Evolutionary conservation across 306 rosid genomes (phyloP).

Genomic region (Cucurbita argyrosperma): DNA sequence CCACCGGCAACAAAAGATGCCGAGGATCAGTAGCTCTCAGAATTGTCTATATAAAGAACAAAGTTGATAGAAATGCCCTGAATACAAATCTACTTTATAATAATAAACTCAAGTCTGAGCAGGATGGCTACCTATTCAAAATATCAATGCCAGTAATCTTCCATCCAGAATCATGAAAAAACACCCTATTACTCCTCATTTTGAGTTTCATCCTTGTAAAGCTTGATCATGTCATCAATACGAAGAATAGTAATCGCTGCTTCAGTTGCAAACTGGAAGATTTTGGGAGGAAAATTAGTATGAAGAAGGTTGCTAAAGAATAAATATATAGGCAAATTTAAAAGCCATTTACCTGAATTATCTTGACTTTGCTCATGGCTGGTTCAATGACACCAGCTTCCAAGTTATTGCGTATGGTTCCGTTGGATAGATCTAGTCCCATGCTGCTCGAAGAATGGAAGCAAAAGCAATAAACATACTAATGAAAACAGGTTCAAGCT

Average conservation of each 20-base stretch:
- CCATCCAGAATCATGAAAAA: neutral
- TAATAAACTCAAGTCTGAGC: neutral
- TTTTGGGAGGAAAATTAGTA: neutral
- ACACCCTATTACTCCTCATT: conserved; percentile 18
- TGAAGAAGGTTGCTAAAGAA: neutral
- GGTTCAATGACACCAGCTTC: conserved; percentile 99
- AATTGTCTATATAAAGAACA: neutral
- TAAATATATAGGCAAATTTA: neutral
- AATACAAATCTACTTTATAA: neutral
- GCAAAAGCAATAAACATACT: neutral
- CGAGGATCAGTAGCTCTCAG: neutral
- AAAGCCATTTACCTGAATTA: conserved; percentile 51
- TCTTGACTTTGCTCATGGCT: conserved; percentile 97
- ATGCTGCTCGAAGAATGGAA: conserved; percentile 25
- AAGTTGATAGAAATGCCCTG: neutral
- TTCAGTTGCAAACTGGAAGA: conserved; percentile 78
- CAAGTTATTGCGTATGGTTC: conserved; percentile 66
- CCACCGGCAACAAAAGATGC: neutral
- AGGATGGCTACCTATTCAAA: neutral
- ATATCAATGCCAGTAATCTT: neutral
- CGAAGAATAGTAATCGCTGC: conserved; percentile 96
- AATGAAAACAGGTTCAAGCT: neutral
- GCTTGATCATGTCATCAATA: conserved; percentile 96
- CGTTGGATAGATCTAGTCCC: conserved; percentile 87
- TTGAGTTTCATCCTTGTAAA: conserved; percentile 79